Conservation (phyloP, 768 basidiomycete genomes). For the Gautieria morchelliformis region DNA sequence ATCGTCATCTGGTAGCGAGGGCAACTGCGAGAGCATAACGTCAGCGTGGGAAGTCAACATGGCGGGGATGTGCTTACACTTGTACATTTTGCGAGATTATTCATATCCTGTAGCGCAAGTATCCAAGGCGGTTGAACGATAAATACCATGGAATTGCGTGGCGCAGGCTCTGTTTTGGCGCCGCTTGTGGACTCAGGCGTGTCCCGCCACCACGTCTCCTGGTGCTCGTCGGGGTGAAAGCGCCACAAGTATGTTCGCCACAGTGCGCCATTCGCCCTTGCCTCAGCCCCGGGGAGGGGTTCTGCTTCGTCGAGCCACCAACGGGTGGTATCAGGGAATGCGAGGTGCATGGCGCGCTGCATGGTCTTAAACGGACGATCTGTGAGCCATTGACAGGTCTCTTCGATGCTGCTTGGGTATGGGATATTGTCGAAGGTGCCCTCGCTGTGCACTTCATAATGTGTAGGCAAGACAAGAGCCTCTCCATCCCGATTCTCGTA, state of each 20-base stretch:
- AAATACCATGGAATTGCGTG: conserved; percentile 17
- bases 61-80: conserved; percentile 10
- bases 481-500: not conserved
- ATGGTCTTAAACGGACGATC: conserved; percentile 43
- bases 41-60: not conserved
- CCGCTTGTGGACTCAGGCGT: not conserved
- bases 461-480: not conserved
- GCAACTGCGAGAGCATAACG: not conserved
- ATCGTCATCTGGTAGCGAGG: not conserved
- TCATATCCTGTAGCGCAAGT: conserved; percentile 24
- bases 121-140: conserved; percentile 34
- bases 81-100: conserved; percentile 17
- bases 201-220: not conserved
- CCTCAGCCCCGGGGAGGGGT: not conserved
- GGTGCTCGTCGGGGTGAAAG: conserved; percentile 5
- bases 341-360: conserved; percentile 29
- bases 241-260: conserved; percentile 23
- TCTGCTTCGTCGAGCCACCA: conserved; percentile 23
- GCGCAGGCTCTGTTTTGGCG: not conserved
- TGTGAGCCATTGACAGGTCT: conserved; percentile 31
- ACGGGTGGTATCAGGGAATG: conserved; percentile 18
- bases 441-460: not conserved
- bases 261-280: conserved; percentile 11
- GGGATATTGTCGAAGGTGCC: not conserved
- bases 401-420: not conserved